Base-by-base conservation (phyloP, 805 yeast species). In the Candida nitratophila region DNA sequence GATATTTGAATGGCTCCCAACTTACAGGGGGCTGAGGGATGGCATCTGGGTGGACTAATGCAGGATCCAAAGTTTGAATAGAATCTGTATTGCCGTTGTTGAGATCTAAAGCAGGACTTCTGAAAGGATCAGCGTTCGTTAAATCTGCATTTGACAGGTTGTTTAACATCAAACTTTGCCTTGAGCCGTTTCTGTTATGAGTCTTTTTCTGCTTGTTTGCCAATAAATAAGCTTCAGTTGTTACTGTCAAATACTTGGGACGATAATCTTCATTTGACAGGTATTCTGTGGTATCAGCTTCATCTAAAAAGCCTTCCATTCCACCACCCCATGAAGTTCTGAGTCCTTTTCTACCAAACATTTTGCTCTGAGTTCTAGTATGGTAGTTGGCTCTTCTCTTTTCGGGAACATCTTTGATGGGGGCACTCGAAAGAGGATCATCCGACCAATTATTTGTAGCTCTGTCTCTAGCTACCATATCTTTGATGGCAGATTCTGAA, bases 21-120 rank as follows among this genome's bases (percentile, higher is more conserved):
- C 77, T 85, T 16, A 81, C 76, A 1, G 96, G 96, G 0, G 98
- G 97, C 60, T 91, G 98, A 2, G 95, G 86, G 15, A 90, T 85
- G 26, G 79, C 86, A 56, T 85, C 86, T 11, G 89, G 85, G 52
- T 81, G 86, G 45, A 84, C 74, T 16, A 80, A 58, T 43, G 76
- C 78, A 2, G 81, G 69, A 34, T 79, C 76, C 50, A 86, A 63
- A 3, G 82, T 72, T 29, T 67, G 69, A 7, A 74, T 60, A 8
- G 64, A 55, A 31, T 53, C 62, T 34, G 66, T 73, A 15, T 64
- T 67, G 22, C 55, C 47, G 2, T 52, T 52, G 10, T 50, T 54
- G 11, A 50, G 39, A 24, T 38, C 31, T 15, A 39, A 5, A 10
- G 45, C 20, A 8, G 53, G 47, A 26, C 50, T 44, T 19, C 46